These are phyloP conservation scores for Puccinia brachypodii DNA, from an alignment of 1,284 basidiomycete genomes.

Conservation along the genomic window DNA sequence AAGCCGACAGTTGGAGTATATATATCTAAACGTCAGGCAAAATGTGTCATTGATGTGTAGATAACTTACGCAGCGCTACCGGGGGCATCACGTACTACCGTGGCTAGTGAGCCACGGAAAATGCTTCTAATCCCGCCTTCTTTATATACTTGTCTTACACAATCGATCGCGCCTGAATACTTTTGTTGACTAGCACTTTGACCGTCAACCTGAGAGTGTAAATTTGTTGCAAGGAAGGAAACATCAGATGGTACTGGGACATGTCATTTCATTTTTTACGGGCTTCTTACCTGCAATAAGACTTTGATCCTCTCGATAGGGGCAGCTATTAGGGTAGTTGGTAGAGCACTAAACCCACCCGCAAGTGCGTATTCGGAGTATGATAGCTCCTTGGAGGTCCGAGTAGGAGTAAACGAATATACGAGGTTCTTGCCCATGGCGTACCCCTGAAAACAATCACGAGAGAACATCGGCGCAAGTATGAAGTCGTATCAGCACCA, in stretches of 20 bases:
- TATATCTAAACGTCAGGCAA: too few relatives aligned
- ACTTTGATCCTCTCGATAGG: conserved; percentile 98
- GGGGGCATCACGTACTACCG: conserved; percentile 89
- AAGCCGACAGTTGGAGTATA: not conserved
- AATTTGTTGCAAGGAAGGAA: not conserved
- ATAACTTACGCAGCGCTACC: conserved; percentile 84
- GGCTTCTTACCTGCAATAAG: conserved; percentile 70
- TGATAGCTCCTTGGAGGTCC: conserved; percentile 68
- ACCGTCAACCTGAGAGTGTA: conserved; percentile 39
- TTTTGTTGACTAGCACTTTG: conserved; percentile 63
- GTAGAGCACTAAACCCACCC: conserved; percentile 91
- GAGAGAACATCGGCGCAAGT: not conserved
- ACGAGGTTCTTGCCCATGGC: conserved; percentile 90
- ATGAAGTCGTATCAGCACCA: too few relatives aligned
- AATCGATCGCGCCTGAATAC: conserved; percentile 90
- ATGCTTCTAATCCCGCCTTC: conserved; percentile 92
- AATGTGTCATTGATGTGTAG: not conserved
- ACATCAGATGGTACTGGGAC: not conserved
- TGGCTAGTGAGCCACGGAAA: conserved; percentile 88
- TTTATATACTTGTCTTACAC: conserved; percentile 84
- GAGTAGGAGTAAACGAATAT: conserved; percentile 62
- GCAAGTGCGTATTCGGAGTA: conserved; percentile 82
- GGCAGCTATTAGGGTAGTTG: conserved; percentile 85
- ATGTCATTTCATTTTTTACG: not conserved
- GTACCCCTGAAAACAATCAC: conserved; percentile 64